phyloP scores from a whole-genome alignment of 345 rosid species.

The Syzygium grande region DNA sequence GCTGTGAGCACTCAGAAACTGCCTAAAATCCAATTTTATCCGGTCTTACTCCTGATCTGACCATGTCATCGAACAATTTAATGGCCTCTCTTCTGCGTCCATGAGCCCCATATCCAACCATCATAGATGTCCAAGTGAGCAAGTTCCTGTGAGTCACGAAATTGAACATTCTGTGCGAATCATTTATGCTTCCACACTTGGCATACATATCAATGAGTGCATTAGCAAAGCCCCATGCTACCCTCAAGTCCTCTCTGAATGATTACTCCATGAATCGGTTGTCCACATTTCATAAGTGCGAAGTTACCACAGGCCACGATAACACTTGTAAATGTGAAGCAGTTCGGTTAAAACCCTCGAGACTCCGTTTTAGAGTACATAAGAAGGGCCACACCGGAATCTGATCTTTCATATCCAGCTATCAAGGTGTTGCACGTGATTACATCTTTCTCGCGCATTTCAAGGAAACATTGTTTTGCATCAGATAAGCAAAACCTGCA shows the following conservation, averaged over 20 bases:
- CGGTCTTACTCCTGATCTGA: constrained; percentile 52
- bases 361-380: constrained; percentile 55
- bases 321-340: constrained; percentile 61
- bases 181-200: constrained; percentile 56
- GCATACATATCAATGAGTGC: constrained; percentile 82
- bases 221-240: constrained; percentile 47
- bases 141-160: constrained; percentile 36
- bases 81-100: constrained; percentile 68
- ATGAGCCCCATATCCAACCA: constrained; percentile 79
- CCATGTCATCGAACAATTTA: constrained; percentile 69
- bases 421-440: constrained; percentile 80
- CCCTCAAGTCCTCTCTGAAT: constrained; percentile 42
- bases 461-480: constrained; percentile 55
- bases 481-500: constrained; percentile 56
- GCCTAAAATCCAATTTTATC: constrained; percentile 76
- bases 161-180: constrained; percentile 36
- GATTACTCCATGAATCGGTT: constrained; percentile 71
- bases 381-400: constrained; percentile 39
- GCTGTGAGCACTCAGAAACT: constrained; percentile 67
- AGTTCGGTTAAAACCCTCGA: constrained; percentile 56
- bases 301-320: constrained; percentile 65
- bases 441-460: constrained; percentile 54
- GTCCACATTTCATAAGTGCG: constrained; percentile 51
- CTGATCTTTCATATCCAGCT: constrained; percentile 58
- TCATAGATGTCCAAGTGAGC: constrained; percentile 90